Evolutionary conservation across 2,329 filamentous ascomycete genomes (phyloP), one percentile per base, ranked within the genome.

Genomic region (Claviceps arundinis): DNA sequence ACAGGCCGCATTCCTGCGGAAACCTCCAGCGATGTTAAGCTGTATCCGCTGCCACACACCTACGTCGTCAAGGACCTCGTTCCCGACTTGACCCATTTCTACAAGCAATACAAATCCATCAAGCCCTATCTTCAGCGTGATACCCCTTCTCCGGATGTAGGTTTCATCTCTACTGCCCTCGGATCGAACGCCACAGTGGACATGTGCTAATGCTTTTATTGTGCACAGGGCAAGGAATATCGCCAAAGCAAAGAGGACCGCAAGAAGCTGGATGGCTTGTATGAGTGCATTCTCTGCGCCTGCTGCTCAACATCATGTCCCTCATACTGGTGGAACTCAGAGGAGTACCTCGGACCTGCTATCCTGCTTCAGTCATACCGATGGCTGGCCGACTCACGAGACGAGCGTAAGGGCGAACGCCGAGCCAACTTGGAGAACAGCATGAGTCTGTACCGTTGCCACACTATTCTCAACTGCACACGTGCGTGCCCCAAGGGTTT

Each of bases 51-150:
- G 60, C 93, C 93, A 63, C 93, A 98, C 75, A 96, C 90, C 71
- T 98, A 96, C 73, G 88, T 98, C 61, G 90, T 98, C 74, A 98
- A 97, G 82, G 93, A 98, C 69, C 82, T 98, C 57, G 93, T 98
- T 37, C 91, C 93, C 54, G 93, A 98, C 68, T 76, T 98, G 75
- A 98, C 93, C 57, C 87, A 93, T 66, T 97, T 98, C 76, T 98
- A 98, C 82, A 97, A 97, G 81, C 93, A 98, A 78, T 98, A 98
- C 82, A 95, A 96, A 75, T 96, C 90, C 16, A 96, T 98, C 74
- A 95, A 97, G 83, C 93, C 93, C 44, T 98, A 95, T 70, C 83
- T 98, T 51, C 93, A 97, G 76, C 82, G 89, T 65, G 85, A 90
- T 58, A 93, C 88, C 30, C 85, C 87, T 52, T 75, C 88, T 44